phyloP scores from a whole-genome alignment of 78 protist genomes.

The Mantamonas sphyraenae region DNA sequence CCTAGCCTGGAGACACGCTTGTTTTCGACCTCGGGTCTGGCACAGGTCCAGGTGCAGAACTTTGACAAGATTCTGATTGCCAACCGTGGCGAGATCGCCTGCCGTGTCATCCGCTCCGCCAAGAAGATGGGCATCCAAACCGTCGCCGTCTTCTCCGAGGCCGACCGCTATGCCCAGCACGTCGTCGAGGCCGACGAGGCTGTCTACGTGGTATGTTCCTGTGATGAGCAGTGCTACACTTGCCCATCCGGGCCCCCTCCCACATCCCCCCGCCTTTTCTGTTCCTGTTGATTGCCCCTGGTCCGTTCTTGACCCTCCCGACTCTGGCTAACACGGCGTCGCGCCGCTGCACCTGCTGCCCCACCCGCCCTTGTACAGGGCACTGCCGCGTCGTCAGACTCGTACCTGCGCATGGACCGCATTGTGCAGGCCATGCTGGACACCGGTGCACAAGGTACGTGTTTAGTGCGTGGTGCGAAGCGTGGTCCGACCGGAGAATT shows the following conservation, averaged over 20 bases:
- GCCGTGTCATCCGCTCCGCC: constrained; percentile 88
- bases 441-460: constrained; percentile 86
- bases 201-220: constrained; percentile 32
- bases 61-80: constrained; percentile 88
- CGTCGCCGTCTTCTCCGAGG: constrained; percentile 89
- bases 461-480: no score
- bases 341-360: no score
- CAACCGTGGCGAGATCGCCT: constrained; percentile 97
- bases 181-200: constrained; percentile 76
- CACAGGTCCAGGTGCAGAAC: no score
- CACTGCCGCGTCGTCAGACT: constrained; percentile 68
- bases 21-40: no score
- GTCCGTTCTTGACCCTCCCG: no score
- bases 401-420: constrained; percentile 76
- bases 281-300: no score
- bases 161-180: constrained; percentile 74
- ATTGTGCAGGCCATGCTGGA: constrained; percentile 65
- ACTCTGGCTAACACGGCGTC: no score
- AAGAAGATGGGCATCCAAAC: constrained; percentile 81
- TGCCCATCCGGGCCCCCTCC: no score
- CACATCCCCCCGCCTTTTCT: no score
- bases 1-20: no score
- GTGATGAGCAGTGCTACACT: not conserved
- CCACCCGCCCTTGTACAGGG: constrained; percentile 34
- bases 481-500: no score